Percentiles rank a stretch among this genome's conserved stretches.
phyloP scores from a whole-genome alignment of 2,329 filamentous ascomycete genomes.

The Spiromastix sp. region DNA sequence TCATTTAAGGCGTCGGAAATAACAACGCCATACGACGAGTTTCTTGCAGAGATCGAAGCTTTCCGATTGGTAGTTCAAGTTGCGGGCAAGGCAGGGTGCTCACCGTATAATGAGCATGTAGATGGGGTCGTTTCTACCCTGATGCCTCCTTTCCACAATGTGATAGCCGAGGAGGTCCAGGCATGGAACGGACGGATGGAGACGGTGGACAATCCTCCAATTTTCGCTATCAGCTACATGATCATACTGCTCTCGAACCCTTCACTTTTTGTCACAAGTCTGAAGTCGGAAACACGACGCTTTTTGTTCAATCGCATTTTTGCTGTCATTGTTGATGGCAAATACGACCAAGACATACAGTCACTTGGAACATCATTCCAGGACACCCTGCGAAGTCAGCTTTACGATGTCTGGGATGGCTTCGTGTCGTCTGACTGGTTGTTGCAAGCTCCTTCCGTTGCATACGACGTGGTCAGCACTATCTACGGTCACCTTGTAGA shows the following conservation, averaged over 20 bases:
- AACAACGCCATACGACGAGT: conserved; percentile 15
- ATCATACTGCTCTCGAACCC: conserved; percentile 23
- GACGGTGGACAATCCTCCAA: conserved; percentile 19
- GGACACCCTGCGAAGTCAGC: conserved; percentile 7
- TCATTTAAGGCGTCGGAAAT: conserved; percentile 13
- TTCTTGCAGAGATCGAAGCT: conserved; percentile 28
- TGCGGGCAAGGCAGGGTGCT: conserved; percentile 14
- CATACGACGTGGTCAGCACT: conserved; percentile 24
- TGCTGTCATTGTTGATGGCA: conserved; percentile 3
- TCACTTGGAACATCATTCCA: background rate
- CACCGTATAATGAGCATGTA: conserved; percentile 13
- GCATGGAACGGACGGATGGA: conserved; percentile 30
- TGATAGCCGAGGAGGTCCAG: conserved; percentile 16
- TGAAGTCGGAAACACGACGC: conserved; percentile 21
- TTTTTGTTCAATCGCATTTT: conserved; percentile 25
- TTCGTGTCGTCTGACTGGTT: conserved; percentile 31
- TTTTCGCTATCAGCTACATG: conserved; percentile 23
- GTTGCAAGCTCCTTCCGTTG: conserved; percentile 22
- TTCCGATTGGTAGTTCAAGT: conserved; percentile 23
- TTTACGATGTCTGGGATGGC: conserved; percentile 28
- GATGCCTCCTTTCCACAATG: conserved; percentile 12
- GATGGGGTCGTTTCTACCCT: conserved; percentile 13
- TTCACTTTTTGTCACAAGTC: conserved; percentile 18
- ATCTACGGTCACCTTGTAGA: conserved; percentile 24
- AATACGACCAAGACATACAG: background rate